Evolutionary conservation across 2,329 filamentous ascomycete genomes (phyloP).

Genomic region (Bipolaris victoriae): DNA sequence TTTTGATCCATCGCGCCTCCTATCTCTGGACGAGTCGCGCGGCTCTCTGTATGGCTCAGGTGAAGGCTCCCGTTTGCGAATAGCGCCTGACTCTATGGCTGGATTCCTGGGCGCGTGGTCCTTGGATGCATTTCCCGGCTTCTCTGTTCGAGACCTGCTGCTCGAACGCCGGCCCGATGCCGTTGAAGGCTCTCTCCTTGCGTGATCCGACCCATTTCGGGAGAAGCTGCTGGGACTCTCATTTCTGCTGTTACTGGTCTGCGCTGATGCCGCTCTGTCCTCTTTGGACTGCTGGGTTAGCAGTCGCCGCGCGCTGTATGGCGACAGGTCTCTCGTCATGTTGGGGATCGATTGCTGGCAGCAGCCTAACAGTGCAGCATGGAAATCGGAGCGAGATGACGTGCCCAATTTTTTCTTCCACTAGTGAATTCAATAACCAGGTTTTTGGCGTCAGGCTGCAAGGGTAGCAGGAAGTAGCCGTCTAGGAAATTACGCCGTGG

Average conservation of each 20-base stretch:
- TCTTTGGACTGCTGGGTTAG: constrained; percentile 36
- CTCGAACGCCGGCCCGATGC: constrained; percentile 19
- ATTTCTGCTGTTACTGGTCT: constrained; percentile 23
- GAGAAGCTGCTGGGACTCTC: constrained; percentile 17
- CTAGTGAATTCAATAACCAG: constrained; percentile 7
- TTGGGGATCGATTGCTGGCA: constrained; percentile 9
- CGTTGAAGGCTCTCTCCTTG: constrained; percentile 18
- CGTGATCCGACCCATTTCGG: constrained; percentile 18
- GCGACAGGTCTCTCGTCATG: constrained; percentile 41
- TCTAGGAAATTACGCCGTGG: constrained; percentile 13
- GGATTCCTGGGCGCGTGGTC: constrained; percentile 24
- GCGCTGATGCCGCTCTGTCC: constrained; percentile 22
- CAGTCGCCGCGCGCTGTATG: constrained; percentile 40
- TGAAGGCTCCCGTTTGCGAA: constrained; percentile 26
- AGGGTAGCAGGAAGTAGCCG: constrained; percentile 7
- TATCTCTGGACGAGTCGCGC: constrained; percentile 24
- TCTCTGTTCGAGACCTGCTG: constrained; percentile 23
- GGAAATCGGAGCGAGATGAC: constrained; percentile 16
- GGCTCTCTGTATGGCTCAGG: constrained; percentile 40
- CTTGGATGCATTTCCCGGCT: constrained; percentile 17
- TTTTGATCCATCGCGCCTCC: constrained; percentile 18
- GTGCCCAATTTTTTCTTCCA: constrained; percentile 15
- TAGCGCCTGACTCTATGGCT: constrained; percentile 17
- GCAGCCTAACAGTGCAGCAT: constrained; percentile 10
- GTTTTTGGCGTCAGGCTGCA: constrained; percentile 2